Percentiles rank a stretch among this genome's conserved stretches.
Conservation (phyloP, 2,329 filamentous ascomycete genomes). For the Colletotrichum destructivum region DNA sequence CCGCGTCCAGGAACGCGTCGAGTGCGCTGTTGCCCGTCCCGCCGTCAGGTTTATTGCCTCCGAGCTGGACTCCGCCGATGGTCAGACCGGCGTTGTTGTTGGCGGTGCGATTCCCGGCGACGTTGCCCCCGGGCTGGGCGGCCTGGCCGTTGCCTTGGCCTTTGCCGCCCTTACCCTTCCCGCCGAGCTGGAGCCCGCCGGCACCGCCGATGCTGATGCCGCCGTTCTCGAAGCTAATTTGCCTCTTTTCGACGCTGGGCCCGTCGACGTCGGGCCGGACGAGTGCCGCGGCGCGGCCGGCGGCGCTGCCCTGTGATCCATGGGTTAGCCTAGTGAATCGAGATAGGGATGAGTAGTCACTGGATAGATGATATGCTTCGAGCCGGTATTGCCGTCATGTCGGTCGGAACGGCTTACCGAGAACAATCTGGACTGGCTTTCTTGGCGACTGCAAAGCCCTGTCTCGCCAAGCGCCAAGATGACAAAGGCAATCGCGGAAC, state of each 20-base stretch:
- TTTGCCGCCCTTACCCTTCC: conserved; percentile 15
- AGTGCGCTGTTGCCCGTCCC: conserved; percentile 31
- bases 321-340: not conserved
- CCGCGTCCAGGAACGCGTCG: conserved; percentile 25
- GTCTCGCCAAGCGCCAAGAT: conserved; percentile 34
- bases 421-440: conserved; percentile 16
- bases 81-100: conserved; percentile 35
- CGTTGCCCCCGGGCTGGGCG: not conserved
- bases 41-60: conserved; percentile 10
- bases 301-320: conserved; percentile 20
- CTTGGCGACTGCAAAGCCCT: conserved; percentile 37
- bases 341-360: no score
- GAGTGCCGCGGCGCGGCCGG: conserved; percentile 32
- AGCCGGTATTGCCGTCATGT: not conserved
- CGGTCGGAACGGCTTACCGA: conserved; percentile 6
- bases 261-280: conserved; percentile 12
- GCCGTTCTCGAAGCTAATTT: conserved; percentile 29
- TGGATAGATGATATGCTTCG: no score
- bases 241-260: conserved; percentile 18
- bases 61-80: conserved; percentile 20
- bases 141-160: conserved; percentile 1
- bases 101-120: conserved; percentile 16
- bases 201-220: conserved; percentile 29
- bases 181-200: conserved; percentile 17
- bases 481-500: conserved; percentile 3